phyloP scores from a whole-genome alignment of 176 grass and related monocot species.

The Avena atlantica region DNA sequence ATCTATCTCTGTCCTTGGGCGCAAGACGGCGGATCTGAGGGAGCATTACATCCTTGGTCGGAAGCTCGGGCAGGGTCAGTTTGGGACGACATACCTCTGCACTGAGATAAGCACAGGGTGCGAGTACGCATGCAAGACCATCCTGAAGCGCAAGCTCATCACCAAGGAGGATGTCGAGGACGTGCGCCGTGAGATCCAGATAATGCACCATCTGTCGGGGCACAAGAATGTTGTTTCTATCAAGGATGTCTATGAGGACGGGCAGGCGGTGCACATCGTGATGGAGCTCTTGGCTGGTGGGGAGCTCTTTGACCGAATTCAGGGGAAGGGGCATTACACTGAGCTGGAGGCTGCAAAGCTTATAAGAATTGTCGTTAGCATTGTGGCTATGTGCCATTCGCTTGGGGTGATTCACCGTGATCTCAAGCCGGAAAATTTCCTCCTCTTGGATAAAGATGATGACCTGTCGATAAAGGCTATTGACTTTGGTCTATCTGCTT shows the following conservation, averaged over 20 bases:
- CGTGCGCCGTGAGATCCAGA: conserved; percentile 87
- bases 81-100: conserved; percentile 88
- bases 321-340: conserved; percentile 69
- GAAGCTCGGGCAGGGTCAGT: conserved; percentile 91
- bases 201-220: conserved; percentile 93
- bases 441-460: conserved; percentile 74
- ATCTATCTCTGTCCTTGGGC: conserved; percentile 65
- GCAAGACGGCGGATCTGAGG: conserved; percentile 64
- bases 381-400: conserved; percentile 87
- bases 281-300: conserved; percentile 94
- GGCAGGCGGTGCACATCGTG: conserved; percentile 73
- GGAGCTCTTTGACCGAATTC: conserved; percentile 90
- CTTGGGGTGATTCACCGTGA: conserved; percentile 97
- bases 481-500: conserved; percentile 94
- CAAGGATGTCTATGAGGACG: conserved; percentile 90
- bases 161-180: conserved; percentile 86
- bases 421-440: conserved; percentile 96
- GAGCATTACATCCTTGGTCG: conserved; percentile 76
- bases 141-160: conserved; percentile 80
- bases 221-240: conserved; percentile 93
- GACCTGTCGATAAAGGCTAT: conserved; percentile 93
- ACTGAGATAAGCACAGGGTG: conserved; percentile 82
- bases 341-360: conserved; percentile 89
- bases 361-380: conserved; percentile 85
- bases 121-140: conserved; percentile 94